Percentiles rank a stretch among this genome's conserved stretches.
phyloP scores from a whole-genome alignment of 2,329 filamentous ascomycete species.

The Exserohilum turcica region DNA sequence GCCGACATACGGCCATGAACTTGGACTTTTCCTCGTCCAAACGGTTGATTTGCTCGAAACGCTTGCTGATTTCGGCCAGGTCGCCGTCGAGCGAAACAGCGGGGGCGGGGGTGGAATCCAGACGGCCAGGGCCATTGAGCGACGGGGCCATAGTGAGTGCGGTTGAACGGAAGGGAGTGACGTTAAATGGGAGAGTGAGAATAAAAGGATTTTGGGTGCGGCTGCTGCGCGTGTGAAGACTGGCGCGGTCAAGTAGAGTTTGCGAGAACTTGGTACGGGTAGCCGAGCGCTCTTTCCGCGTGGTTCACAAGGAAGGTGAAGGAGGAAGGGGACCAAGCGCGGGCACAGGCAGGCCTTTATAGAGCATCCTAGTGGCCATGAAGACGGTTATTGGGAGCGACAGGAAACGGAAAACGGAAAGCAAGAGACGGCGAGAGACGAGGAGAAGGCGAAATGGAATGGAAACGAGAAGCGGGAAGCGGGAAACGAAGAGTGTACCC shows the following conservation, averaged over 20 bases:
- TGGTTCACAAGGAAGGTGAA: background rate
- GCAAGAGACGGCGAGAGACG: background rate
- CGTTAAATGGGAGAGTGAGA: background rate
- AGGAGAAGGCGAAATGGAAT: background rate
- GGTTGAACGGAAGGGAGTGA: background rate
- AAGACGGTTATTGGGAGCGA: conserved; percentile 1
- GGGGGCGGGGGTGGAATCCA: background rate
- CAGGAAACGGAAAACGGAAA: background rate
- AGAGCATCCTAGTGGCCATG: conserved; percentile 7
- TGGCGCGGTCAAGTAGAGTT: background rate
- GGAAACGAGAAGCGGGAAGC: background rate
- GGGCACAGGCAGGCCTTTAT: conserved; percentile 18
- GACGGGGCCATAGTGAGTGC: conserved; percentile 19
- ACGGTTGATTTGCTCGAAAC: conserved; percentile 38
- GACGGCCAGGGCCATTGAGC: conserved; percentile 12
- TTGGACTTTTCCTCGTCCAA: conserved; percentile 39
- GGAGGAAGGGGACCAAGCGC: conserved; percentile 8
- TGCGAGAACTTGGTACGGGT: background rate
- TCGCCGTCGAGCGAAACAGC: conserved; percentile 7
- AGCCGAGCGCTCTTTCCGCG: conserved; percentile 4
- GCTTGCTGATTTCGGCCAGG: conserved; percentile 30
- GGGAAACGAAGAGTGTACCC: conserved; percentile 8
- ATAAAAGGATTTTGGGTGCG: background rate
- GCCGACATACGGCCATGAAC: conserved; percentile 40
- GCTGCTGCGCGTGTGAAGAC: background rate